These are phyloP conservation scores for Triglochin maritima DNA, from an alignment of 106 monocot genomes.

Conservation along the genomic window DNA sequence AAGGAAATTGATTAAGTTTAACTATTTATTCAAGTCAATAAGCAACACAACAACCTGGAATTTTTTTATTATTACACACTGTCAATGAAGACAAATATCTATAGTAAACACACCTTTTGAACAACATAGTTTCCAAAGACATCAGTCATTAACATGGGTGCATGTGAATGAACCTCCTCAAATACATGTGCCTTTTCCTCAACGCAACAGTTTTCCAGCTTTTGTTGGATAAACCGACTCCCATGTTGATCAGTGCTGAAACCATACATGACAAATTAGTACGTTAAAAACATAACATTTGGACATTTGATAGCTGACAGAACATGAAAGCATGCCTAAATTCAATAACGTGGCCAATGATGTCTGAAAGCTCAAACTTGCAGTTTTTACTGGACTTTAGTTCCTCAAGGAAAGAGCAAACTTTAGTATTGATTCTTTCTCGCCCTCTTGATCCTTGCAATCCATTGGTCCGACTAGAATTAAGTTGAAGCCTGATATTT, in stretches of 20 bases:
- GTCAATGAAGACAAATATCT: neutral
- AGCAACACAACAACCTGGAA: neutral
- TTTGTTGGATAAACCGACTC: conserved; percentile 96
- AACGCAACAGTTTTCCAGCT: conserved; percentile 62
- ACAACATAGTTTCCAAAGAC: conserved; percentile 98
- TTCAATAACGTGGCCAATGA: conserved; percentile 70
- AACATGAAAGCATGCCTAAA: conserved; percentile 47
- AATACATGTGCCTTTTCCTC: conserved; percentile 88
- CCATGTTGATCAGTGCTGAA: conserved; percentile 92
- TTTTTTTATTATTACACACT: too few relatives aligned
- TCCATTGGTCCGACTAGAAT: conserved; percentile 27
- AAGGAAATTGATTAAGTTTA: neutral
- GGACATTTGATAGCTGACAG: neutral
- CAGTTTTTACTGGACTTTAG: conserved; percentile 57
- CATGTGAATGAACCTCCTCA: conserved; percentile 81
- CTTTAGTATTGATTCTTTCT: conserved; percentile 44
- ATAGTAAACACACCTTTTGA: conserved; percentile 39
- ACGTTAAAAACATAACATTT: neutral
- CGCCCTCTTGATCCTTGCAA: conserved; percentile 52
- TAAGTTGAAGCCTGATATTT: conserved; percentile 25
- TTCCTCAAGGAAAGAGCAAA: conserved; percentile 76
- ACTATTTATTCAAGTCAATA: neutral
- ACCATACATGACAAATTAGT: neutral
- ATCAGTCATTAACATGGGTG: conserved; percentile 85
- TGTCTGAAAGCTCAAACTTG: conserved; percentile 73